phyloP scores from a whole-genome alignment of 768 basidiomycete genomes.

The Tylopilus sp. region DNA sequence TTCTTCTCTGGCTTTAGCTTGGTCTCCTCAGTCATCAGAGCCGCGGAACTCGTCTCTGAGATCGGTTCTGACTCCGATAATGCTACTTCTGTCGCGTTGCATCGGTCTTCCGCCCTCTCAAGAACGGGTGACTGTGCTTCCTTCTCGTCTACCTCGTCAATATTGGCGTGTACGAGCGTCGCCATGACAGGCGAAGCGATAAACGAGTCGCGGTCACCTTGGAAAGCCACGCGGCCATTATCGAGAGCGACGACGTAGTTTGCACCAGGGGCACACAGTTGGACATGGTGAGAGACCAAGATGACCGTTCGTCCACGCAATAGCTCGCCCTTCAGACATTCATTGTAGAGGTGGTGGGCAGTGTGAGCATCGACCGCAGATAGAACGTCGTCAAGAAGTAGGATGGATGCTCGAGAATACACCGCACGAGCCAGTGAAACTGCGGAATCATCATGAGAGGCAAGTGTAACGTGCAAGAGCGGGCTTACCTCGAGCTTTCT shows the following conservation, averaged over 20 bases:
- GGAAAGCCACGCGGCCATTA: slow-evolving; percentile 63
- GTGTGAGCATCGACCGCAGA: slow-evolving; percentile 80
- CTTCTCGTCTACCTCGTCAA: slow-evolving; percentile 39
- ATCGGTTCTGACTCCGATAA: slow-evolving; percentile 20
- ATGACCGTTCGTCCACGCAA: slow-evolving; percentile 78
- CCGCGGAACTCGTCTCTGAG: slow-evolving; percentile 46
- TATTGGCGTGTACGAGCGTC: slow-evolving; percentile 60
- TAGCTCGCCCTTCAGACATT: slow-evolving; percentile 78
- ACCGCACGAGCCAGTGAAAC: slow-evolving; percentile 82
- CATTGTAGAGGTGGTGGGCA: slow-evolving; percentile 73
- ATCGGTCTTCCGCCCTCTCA: slow-evolving; percentile 1
- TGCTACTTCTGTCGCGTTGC: slow-evolving; percentile 17
- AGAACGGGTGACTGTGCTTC: slow-evolving; percentile 30
- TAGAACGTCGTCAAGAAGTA: slow-evolving; percentile 83
- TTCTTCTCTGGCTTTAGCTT: slow-evolving; percentile 42
- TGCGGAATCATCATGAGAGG: slow-evolving; percentile 20
- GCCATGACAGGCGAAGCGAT: slow-evolving; percentile 61
- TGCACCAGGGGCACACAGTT: slow-evolving; percentile 79
- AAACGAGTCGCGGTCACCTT: slow-evolving; percentile 66
- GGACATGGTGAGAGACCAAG: slow-evolving; percentile 92
- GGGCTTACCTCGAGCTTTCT: slow-evolving; percentile 60
- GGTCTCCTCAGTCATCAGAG: slow-evolving; percentile 34
- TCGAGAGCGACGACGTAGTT: slow-evolving; percentile 81
- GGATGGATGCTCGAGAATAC: slow-evolving; percentile 79
- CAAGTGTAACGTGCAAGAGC: background rate